Percentiles rank a stretch among this genome's conserved stretches.
phyloP scores from a whole-genome alignment of 139 green algal species.

The Auxenochlorella pyrenoidosa region DNA sequence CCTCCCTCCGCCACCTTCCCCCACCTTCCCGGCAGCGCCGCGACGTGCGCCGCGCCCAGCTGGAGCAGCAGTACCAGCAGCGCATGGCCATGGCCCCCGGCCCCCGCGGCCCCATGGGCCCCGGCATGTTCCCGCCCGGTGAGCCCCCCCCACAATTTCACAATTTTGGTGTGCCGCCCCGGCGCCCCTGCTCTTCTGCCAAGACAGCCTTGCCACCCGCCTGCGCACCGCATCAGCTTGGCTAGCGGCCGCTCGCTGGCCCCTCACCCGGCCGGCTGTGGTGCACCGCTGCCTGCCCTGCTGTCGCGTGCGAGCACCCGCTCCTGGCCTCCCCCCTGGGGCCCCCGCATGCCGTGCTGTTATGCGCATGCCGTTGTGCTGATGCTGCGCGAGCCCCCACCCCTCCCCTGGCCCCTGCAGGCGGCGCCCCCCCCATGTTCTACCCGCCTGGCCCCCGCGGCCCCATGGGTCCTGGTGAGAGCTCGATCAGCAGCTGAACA shows the following conservation, averaged over 20 bases:
- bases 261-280: too few species aligned
- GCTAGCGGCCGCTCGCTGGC: too few species aligned
- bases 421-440: slow-evolving; percentile 52
- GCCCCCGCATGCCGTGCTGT: too few species aligned
- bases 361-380: too few species aligned
- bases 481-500: too few species aligned
- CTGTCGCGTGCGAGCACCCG: too few species aligned
- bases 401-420: too few species aligned
- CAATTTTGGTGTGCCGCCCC: background rate
- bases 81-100: slow-evolving; percentile 35
- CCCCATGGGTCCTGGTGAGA: slow-evolving; percentile 22
- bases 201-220: background rate
- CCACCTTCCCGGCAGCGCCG: slow-evolving; percentile 68
- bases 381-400: too few species aligned
- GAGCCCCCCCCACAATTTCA: background rate
- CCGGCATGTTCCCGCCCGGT: slow-evolving; percentile 41
- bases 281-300: too few species aligned
- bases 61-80: slow-evolving; percentile 76
- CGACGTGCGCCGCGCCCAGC: slow-evolving; percentile 80
- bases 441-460: slow-evolving; percentile 40
- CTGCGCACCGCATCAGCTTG: too few species aligned
- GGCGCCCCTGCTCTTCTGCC: background rate
- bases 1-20: too few species aligned
- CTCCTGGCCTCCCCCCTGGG: too few species aligned
- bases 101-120: slow-evolving; percentile 57